Evolutionary conservation across 768 basidiomycete species (phyloP).

Genomic region (Mycena pura): DNA sequence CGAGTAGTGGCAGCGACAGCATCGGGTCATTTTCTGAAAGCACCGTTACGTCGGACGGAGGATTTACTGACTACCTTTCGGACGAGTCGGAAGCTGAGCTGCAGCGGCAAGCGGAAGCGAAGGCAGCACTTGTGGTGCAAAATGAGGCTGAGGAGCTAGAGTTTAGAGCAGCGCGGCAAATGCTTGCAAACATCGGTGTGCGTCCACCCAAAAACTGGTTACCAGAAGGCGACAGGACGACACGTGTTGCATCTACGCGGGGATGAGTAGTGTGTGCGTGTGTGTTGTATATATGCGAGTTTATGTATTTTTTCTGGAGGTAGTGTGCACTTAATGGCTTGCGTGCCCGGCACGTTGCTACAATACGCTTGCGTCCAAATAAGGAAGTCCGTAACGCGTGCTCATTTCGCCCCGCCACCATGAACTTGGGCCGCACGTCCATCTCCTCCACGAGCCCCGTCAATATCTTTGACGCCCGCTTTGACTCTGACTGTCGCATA

Average conservation of each 20-base stretch:
- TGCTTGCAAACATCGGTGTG: constrained; percentile 75
- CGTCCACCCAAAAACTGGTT: constrained; percentile 61
- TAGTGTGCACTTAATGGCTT: too few species aligned
- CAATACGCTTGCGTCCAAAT: not conserved
- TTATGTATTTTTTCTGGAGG: not conserved
- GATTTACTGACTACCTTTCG: constrained; percentile 90
- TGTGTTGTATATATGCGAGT: constrained; percentile 10
- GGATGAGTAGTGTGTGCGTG: not conserved
- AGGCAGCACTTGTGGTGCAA: constrained; percentile 79
- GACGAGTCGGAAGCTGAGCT: constrained; percentile 92
- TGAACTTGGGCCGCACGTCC: constrained; percentile 88
- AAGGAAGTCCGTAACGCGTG: not conserved
- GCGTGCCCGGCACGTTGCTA: too few species aligned
- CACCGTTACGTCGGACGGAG: constrained; percentile 85
- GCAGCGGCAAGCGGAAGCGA: constrained; percentile 84
- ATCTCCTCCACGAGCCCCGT: constrained; percentile 80
- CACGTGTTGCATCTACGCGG: constrained; percentile 18
- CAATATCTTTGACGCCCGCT: constrained; percentile 77
- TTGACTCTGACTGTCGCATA: constrained; percentile 81
- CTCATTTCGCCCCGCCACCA: constrained; percentile 40
- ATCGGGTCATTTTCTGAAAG: constrained; percentile 71
- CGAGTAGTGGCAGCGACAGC: constrained; percentile 70
- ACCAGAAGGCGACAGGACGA: constrained; percentile 3
- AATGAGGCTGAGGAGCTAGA: constrained; percentile 81
- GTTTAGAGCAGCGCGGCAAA: constrained; percentile 81